Conservation (phyloP, 805 yeast genomes). For the Metschnikowia drakensbergensis region DNA sequence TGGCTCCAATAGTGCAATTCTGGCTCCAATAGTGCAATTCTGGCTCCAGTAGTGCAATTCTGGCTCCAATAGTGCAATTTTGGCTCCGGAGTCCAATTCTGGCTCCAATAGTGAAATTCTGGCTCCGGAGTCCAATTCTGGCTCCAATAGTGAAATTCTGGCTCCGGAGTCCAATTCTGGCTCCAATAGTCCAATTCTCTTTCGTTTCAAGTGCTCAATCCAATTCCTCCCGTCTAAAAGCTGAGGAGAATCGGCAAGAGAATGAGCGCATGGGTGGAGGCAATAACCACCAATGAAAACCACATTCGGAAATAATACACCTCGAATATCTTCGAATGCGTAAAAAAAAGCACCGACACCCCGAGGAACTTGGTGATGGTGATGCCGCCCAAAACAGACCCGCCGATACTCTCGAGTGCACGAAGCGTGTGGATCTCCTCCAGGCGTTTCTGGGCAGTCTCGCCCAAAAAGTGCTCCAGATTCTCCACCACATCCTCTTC, state of each 20-base stretch:
- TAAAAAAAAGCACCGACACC: constrained; percentile 78
- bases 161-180: too few relatives aligned
- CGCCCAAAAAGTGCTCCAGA: constrained; percentile 17
- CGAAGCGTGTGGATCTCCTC: constrained; percentile 26
- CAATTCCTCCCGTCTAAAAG: constrained; percentile 16
- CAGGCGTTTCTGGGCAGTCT: not conserved
- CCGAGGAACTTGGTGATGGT: constrained; percentile 88
- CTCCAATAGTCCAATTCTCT: too few relatives aligned
- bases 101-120: too few relatives aligned
- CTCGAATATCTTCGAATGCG: constrained; percentile 83
- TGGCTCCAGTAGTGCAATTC: too few relatives aligned
- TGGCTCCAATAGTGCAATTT: too few relatives aligned
- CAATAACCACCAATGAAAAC: constrained; percentile 72
- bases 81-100: too few relatives aligned
- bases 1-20: too few relatives aligned
- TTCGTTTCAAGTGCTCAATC: too few relatives aligned
- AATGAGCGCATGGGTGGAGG: constrained; percentile 73
- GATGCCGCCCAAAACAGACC: constrained; percentile 86
- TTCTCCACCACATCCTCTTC: constrained; percentile 11
- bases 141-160: too few relatives aligned
- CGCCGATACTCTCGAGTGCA: constrained; percentile 78
- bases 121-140: too few relatives aligned
- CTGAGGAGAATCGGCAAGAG: constrained; percentile 75
- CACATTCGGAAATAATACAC: constrained; percentile 94
- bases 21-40: too few relatives aligned